These are phyloP conservation scores for Zygosaccharomyces sapae DNA, from an alignment of 1,139 yeast species.

Conservation along the genomic window DNA sequence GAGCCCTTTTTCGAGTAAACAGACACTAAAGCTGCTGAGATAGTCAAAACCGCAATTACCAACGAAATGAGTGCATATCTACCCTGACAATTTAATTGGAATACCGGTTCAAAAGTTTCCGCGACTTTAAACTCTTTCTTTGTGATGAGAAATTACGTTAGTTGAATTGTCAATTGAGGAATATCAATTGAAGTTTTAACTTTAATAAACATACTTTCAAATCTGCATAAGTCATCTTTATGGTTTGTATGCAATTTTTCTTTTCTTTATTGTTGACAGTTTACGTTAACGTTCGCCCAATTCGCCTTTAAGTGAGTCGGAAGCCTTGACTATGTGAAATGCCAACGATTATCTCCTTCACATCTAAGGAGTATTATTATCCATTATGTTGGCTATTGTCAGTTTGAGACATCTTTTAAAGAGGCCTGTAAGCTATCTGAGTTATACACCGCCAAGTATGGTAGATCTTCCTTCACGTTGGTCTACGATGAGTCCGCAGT, in stretches of 20 bases:
- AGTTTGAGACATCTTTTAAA: not conserved
- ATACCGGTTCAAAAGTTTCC: conserved; percentile 16
- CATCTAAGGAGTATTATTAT: conserved; percentile 14
- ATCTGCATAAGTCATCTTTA: not conserved
- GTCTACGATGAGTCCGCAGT: conserved; percentile 38
- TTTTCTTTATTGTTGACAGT: not conserved
- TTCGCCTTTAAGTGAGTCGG: conserved; percentile 8
- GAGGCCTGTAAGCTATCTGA: conserved; percentile 4
- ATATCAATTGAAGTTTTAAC: not conserved
- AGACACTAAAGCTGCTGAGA: conserved; percentile 22
- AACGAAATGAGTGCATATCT: conserved; percentile 24
- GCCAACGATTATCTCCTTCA: too few relatives aligned
- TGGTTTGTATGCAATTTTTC: not conserved
- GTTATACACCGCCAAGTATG: conserved; percentile 29
- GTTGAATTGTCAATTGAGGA: not conserved
- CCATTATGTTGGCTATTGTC: not conserved
- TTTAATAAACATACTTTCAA: conserved; percentile 4
- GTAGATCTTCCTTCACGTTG: conserved; percentile 32
- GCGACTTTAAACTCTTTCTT: conserved; percentile 24
- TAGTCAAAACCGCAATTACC: conserved; percentile 20
- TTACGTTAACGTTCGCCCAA: not conserved
- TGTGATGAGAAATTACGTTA: not conserved
- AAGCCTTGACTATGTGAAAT: too few relatives aligned
- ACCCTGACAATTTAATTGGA: conserved; percentile 29
- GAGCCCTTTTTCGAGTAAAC: conserved; percentile 19